Conservation (phyloP, 202 grass and related monocot species). For the Sporobolus alterniflorus region DNA sequence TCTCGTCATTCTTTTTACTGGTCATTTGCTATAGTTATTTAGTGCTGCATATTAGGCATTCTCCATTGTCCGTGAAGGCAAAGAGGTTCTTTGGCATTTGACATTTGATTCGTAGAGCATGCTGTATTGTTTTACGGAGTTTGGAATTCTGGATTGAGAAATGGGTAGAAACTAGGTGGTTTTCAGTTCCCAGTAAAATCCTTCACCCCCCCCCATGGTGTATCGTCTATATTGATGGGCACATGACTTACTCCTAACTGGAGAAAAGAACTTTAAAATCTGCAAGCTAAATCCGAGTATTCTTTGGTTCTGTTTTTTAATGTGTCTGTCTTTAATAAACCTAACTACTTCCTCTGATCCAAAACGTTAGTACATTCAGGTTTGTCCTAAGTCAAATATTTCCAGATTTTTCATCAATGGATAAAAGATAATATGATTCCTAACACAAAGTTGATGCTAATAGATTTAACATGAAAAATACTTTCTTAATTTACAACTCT, state of each 20-base stretch:
- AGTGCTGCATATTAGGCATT: background rate
- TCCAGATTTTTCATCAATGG: background rate
- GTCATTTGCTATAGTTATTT: slow-evolving; percentile 1
- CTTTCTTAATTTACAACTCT: background rate
- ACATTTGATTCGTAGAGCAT: background rate
- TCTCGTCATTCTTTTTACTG: slow-evolving; percentile 8
- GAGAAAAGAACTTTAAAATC: slow-evolving; percentile 10
- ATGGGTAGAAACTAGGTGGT: slow-evolving; percentile 17
- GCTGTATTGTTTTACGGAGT: slow-evolving; percentile 24
- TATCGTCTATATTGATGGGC: background rate
- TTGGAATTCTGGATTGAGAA: slow-evolving; percentile 16
- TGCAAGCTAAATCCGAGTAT: background rate
- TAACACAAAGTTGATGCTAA: background rate
- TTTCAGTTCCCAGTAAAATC: slow-evolving; percentile 7
- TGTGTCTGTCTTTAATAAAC: slow-evolving; percentile 1
- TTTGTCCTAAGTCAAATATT: background rate
- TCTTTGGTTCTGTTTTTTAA: slow-evolving; percentile 23
- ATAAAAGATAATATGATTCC: background rate
- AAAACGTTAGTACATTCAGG: background rate
- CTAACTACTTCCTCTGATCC: background rate
- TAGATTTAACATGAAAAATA: background rate
- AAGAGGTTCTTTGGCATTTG: slow-evolving; percentile 9
- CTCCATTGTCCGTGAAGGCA: background rate
- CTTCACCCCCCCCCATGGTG: background rate
- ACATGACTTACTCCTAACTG: background rate